Conservation (phyloP, 2,329 filamentous ascomycete genomes). For the Aspergillus spinulosporus region DNA sequence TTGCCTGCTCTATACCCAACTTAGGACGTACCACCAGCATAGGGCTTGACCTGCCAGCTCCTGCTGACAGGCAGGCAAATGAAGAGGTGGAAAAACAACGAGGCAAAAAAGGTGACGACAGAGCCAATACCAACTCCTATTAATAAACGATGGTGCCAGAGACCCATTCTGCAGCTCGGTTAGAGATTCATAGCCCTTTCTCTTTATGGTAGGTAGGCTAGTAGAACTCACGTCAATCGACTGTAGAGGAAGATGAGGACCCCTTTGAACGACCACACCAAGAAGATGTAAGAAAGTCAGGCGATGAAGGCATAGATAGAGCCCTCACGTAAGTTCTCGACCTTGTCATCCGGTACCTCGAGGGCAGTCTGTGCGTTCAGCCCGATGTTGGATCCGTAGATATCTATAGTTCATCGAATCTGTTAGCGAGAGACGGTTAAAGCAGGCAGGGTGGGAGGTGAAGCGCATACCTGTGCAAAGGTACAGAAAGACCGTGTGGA, state of each 20-base stretch:
- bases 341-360: conserved; percentile 15
- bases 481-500: conserved; percentile 20
- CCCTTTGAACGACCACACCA: conserved; percentile 23
- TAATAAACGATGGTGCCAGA: conserved; percentile 22
- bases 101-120: conserved; percentile 16
- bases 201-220: background rate
- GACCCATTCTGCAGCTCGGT: conserved; percentile 16
- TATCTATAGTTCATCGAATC: conserved; percentile 2
- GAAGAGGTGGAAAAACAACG: conserved; percentile 19
- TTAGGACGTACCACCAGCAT: conserved; percentile 16
- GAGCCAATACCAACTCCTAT: conserved; percentile 6
- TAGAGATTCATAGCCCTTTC: background rate
- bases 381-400: conserved; percentile 19
- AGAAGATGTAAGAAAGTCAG: conserved; percentile 23
- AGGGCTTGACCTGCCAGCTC: conserved; percentile 25
- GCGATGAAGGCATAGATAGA: conserved; percentile 21
- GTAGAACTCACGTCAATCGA: conserved; percentile 19
- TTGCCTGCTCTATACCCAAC: too few species aligned
- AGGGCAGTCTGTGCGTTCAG: conserved; percentile 15
- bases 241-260: conserved; percentile 22
- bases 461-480: conserved; percentile 16
- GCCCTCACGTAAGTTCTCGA: conserved; percentile 5
- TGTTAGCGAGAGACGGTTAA: background rate
- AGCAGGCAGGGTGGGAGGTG: too few species aligned
- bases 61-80: conserved; percentile 17